A percentile compares a stretch with the other conserved stretches of the same genome.
phyloP scores from a whole-genome alignment of 2,329 filamentous ascomycete genomes.

The Lasiodiplodia sp. region DNA sequence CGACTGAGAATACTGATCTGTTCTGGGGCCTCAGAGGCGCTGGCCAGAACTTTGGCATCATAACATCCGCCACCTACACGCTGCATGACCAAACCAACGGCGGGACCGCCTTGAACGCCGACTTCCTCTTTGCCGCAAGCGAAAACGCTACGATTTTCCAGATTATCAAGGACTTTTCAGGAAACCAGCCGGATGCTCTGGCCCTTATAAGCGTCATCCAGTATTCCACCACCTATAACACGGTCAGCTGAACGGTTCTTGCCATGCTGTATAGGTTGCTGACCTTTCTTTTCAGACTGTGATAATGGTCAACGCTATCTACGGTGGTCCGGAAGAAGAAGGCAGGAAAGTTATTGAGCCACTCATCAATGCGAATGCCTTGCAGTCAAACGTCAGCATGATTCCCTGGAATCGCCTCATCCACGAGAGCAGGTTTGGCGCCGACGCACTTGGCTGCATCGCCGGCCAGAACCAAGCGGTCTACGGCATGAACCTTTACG shows the following conservation, averaged over 20 bases:
- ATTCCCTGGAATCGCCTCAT: not conserved
- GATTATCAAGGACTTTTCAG: not conserved
- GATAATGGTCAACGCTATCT: constrained; percentile 5
- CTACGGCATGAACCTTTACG: not conserved
- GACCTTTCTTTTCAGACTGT: not conserved
- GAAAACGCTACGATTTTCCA: constrained; percentile 1
- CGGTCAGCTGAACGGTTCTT: not conserved
- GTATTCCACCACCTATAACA: not conserved
- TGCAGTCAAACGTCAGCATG: not conserved
- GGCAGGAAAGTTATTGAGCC: not conserved
- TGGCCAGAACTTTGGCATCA: constrained; percentile 48
- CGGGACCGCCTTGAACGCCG: constrained; percentile 30
- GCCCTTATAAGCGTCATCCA: not conserved
- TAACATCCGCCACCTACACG: not conserved
- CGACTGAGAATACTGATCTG: constrained; percentile 42
- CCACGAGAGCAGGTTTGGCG: not conserved
- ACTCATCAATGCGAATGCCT: not conserved
- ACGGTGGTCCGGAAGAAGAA: not conserved
- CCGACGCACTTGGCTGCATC: not conserved
- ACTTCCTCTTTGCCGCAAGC: constrained; percentile 16
- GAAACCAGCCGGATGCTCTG: not conserved
- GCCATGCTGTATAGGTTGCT: not conserved
- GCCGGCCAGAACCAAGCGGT: not conserved
- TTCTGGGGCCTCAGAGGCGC: constrained; percentile 51
- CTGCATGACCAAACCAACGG: constrained; percentile 5